Base-by-base conservation (phyloP, 2,329 filamentous ascomycete species). In the Cytospora paraplurivora region DNA sequence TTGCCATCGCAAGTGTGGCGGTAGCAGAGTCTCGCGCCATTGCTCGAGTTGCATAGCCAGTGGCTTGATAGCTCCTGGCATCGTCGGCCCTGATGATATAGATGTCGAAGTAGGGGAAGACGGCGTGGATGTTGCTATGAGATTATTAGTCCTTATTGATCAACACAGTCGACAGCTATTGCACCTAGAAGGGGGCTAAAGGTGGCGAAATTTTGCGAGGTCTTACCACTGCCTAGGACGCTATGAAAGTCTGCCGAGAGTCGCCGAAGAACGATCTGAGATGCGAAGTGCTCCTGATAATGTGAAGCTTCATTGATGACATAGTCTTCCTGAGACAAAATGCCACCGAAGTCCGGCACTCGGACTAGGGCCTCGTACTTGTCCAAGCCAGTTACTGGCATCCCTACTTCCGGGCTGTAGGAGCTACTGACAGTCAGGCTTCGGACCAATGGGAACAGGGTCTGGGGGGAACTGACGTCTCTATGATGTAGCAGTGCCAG, bases 251-350 rank as follows among this genome's bases (percentile, higher is more conserved):
- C 78, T 1, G 79, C 77, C 44, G 82, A 81, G 3, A 88, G 73
- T 32, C 81, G 76, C 21, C 82, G 77, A 19, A 88, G 76, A 12
- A 84, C 81, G 53, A 88, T 82, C 69, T 87, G 84, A 0, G 85
- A 85, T 2, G 83, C 79, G 70, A 86, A 87, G 68, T 88, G 80
- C 64, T 85, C 81, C 66, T 85, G 80, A 62, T 83, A 85, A 64
- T 85, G 79, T 1, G 82, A 81, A 11, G 76, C 72, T 66, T 84
- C 80, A 65, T 84, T 81, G 21, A 74, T 76, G 13, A 78, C 69
- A 63, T 80, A 77, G 67, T 83, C 80, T 17, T 79, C 77, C 41
- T 80, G 76, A n/a, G 76, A 78, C 34, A 79, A 79, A 1, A 77
- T 75, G 2, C 76, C 76, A 58, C 77, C 79, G 67, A 86, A 86